phyloP scores from a whole-genome alignment of 139 green algal genomes.

The Monoraphidium neglectum region DNA sequence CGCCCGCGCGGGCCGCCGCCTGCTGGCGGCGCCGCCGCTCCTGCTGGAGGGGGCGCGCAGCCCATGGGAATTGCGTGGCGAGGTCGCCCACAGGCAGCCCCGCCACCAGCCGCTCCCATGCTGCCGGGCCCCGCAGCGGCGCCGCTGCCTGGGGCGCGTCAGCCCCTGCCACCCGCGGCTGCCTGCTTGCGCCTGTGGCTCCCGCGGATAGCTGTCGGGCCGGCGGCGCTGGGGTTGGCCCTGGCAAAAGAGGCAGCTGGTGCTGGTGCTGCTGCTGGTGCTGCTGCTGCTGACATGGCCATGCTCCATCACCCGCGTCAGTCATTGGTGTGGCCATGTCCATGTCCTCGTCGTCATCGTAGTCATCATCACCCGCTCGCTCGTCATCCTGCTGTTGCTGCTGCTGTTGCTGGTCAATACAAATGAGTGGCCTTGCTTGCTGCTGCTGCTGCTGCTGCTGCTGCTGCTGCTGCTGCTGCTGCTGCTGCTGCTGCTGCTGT shows the following conservation, averaged over 20 bases:
- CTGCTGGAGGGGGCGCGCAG: neutral
- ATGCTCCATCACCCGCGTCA: no score
- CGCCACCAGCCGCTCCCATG: slow-evolving; percentile 19
- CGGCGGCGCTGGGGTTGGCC: neutral
- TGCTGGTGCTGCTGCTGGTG: neutral
- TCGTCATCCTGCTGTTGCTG: no score
- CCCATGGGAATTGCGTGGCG: neutral
- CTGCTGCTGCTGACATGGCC: neutral
- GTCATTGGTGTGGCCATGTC: no score
- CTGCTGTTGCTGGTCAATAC: no score
- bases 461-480: neutral
- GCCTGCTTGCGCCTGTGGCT: slow-evolving; percentile 10
- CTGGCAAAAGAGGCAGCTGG: slow-evolving; percentile 1
- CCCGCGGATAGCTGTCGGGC: neutral
- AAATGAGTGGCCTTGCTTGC: slow-evolving; percentile 5
- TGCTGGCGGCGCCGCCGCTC: slow-evolving; percentile 19
- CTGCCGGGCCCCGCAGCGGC: neutral
- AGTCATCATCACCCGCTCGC: no score
- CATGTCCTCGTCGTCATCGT: no score
- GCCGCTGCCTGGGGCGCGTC: neutral
- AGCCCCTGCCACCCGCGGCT: slow-evolving; percentile 4
- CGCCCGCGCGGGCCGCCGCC: neutral
- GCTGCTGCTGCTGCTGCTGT: slow-evolving; percentile 1
- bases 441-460: neutral
- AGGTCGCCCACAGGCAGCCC: neutral